These are phyloP conservation scores for Globisporangium sylvaticum DNA, from an alignment of 352 stramenopile species.

Conservation along the genomic window DNA sequence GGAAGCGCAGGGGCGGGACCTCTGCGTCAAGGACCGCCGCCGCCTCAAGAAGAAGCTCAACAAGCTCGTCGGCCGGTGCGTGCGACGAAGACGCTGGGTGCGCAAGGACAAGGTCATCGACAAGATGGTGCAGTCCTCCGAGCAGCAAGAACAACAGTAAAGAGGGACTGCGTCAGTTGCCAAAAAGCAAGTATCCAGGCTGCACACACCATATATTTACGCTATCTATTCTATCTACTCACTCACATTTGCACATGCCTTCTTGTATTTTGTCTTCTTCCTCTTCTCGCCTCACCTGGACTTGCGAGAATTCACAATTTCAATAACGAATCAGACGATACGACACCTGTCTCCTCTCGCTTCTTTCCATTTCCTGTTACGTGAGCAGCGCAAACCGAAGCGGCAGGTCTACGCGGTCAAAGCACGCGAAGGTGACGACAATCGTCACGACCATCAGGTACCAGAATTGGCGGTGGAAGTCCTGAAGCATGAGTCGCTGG, in stretches of 20 bases:
- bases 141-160: slow-evolving; percentile 8
- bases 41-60: slow-evolving; percentile 82
- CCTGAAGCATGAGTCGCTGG: slow-evolving; percentile 81
- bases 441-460: slow-evolving; percentile 83
- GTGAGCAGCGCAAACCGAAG: slow-evolving; percentile 71
- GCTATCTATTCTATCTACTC: slow-evolving; percentile 3
- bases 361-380: slow-evolving; percentile 6
- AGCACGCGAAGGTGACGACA: slow-evolving; percentile 83
- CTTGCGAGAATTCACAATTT: neutral
- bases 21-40: slow-evolving; percentile 48
- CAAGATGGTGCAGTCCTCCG: slow-evolving; percentile 15
- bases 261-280: neutral
- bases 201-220: slow-evolving; percentile 4
- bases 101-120: slow-evolving; percentile 65
- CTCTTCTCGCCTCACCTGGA: neutral
- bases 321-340: neutral
- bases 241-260: neutral
- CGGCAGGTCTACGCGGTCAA: slow-evolving; percentile 67
- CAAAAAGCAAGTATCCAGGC: too few species aligned
- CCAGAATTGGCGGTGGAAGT: slow-evolving; percentile 86
- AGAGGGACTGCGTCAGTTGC: neutral
- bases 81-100: slow-evolving; percentile 76
- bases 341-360: neutral
- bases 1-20: slow-evolving; percentile 27
- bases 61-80: slow-evolving; percentile 72